Base-by-base conservation (phyloP, 169 alveolate species). In the Cyclospora cayetanensis region DNA sequence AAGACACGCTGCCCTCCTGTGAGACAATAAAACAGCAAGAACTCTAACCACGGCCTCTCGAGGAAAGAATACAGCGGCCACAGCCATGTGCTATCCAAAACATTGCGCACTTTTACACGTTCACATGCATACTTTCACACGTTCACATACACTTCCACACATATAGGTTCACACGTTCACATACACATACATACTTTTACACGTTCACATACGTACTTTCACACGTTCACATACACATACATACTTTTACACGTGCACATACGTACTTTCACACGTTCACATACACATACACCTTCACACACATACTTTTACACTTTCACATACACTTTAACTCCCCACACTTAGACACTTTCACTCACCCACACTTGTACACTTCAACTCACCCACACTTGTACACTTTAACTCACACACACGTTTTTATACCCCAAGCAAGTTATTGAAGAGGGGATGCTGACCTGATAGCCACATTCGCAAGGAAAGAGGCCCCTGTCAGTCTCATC, bases 401-500 rank as follows among this genome's bases (percentile, higher is more conserved):
- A 25, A 12, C 74, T 11, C 5, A 25, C 9, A 60, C n/a, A 9
- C n/a, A n/a, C n/a, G n/a, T n/a, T n/a, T n/a, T n/a, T 46, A 12
- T 12, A 25, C 83, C 41, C 83, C 20, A 29, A n/a, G n/a, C n/a
- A n/a, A n/a, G n/a, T n/a, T n/a, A n/a, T n/a, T n/a, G n/a, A 12
- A 76, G 46, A 31, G 15, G 34, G 18, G 18, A 18, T 25, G 25
- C 52, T 18, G 29, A 70, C 94, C 92, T 97, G 99, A 90, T 96
- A 97, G 41, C 98, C 98, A 89, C 99, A 97, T 41, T 95, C 96
- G 90, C 99, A 97, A 31, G 99, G 99, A 74, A 82, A 97, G 60
- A 97, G 96, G 84, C 95, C 96, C 72, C 97, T 91, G 76, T 97
- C 99, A 0, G 98, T 96, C 66, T 96, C 98, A 86, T 97, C 99